Conservation (phyloP, 164 flowering plant genomes). For the Stephania japonica region DNA sequence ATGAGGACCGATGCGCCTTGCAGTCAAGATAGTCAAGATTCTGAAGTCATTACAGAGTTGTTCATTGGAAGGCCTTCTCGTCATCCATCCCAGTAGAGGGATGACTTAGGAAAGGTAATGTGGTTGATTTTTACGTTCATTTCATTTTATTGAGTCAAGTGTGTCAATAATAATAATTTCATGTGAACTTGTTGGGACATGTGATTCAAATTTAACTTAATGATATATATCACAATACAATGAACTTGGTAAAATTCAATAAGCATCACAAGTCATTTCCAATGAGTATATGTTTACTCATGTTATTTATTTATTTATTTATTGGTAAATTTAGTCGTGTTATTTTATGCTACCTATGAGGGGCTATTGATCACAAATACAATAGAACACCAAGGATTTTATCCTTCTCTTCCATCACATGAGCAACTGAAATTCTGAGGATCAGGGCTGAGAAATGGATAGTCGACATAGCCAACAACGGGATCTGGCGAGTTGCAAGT, state of each 20-base stretch:
- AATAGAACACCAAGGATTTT: too few species aligned
- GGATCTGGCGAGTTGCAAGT: slow-evolving; percentile 1
- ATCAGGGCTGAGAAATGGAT: background rate
- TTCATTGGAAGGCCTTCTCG: slow-evolving; percentile 54
- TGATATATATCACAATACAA: too few species aligned
- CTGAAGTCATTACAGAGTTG: slow-evolving; percentile 57
- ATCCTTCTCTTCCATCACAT: too few species aligned
- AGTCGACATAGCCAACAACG: background rate
- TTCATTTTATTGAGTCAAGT: background rate
- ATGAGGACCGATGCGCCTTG: slow-evolving; percentile 47
- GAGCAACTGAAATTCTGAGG: too few species aligned
- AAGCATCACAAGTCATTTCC: too few species aligned
- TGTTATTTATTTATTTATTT: too few species aligned
- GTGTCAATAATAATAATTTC: background rate
- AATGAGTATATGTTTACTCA: too few species aligned
- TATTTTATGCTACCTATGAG: too few species aligned
- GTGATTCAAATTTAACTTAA: too few species aligned
- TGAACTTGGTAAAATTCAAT: background rate
- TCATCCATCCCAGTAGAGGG: background rate
- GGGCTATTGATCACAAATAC: too few species aligned
- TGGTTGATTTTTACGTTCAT: background rate
- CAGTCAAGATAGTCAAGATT: slow-evolving; percentile 36
- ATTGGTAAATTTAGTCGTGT: too few species aligned
- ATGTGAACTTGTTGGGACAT: too few species aligned
- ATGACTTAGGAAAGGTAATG: background rate